Evolutionary conservation across 169 alveolate genomes (phyloP).

Genomic region (Pseudocohnilembus persalinus): DNA sequence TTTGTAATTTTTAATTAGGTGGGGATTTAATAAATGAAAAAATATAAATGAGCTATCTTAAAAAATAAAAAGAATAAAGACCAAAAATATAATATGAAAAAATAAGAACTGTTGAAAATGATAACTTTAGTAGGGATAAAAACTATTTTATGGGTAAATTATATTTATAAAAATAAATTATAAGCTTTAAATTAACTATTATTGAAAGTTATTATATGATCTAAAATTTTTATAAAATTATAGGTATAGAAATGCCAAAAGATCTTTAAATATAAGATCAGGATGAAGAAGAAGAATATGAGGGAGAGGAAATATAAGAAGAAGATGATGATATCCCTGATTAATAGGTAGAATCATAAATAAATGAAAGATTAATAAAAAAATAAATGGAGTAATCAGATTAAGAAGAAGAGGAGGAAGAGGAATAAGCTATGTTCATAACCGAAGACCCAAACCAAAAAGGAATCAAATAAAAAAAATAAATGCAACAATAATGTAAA

Average conservation of each 20-base stretch:
- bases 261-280: background rate
- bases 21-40: slow-evolving; percentile 41
- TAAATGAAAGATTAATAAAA: background rate
- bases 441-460: slow-evolving; percentile 25
- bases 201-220: background rate
- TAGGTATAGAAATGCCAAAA: slow-evolving; percentile 18
- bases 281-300: slow-evolving; percentile 1
- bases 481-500: background rate
- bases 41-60: slow-evolving; percentile 32
- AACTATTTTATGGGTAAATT: slow-evolving; percentile 24
- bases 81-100: slow-evolving; percentile 28
- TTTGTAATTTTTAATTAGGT: background rate
- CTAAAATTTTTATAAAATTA: background rate
- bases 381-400: background rate
- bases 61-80: slow-evolving; percentile 20
- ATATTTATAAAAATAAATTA: too few species aligned
- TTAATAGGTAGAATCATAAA: background rate
- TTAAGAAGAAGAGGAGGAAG: slow-evolving; percentile 12
- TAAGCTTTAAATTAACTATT: too few species aligned
- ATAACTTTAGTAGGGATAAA: slow-evolving; percentile 20
- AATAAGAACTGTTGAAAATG: slow-evolving; percentile 44
- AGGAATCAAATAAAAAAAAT: background rate
- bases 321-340: background rate
- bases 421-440: slow-evolving; percentile 37
- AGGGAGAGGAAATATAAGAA: background rate